These are phyloP conservation scores for Tolypocladium ovalisporum DNA, from an alignment of 2,329 filamentous ascomycete species.

Conservation along the genomic window DNA sequence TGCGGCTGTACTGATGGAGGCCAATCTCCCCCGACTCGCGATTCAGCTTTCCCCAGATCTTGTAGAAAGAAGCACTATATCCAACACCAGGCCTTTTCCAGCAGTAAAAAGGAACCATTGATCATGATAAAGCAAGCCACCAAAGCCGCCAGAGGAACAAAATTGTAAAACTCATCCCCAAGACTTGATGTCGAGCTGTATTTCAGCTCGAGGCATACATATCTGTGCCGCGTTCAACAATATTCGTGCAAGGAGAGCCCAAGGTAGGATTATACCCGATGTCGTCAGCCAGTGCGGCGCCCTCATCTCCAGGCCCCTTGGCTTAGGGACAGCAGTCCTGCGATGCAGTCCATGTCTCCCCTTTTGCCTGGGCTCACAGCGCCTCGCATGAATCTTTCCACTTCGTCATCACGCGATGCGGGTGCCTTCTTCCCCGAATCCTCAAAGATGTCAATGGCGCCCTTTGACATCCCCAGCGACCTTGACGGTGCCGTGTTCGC, in stretches of 20 bases:
- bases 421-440: constrained; percentile 20
- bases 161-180: neutral
- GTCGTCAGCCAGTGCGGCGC: neutral
- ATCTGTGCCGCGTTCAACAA: neutral
- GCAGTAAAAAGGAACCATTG: neutral
- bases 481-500: constrained; percentile 29
- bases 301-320: constrained; percentile 78
- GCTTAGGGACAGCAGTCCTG: constrained; percentile 77
- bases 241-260: neutral
- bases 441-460: constrained; percentile 40
- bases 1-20: neutral
- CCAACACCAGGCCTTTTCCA: neutral
- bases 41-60: neutral
- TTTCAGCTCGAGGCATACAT: neutral
- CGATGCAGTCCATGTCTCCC: constrained; percentile 78
- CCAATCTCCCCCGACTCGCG: neutral
- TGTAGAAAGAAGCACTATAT: neutral
- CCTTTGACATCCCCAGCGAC: constrained; percentile 18
- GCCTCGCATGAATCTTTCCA: constrained; percentile 62
- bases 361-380: constrained; percentile 60
- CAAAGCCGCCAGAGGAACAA: too few relatives aligned
- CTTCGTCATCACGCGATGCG: constrained; percentile 38
- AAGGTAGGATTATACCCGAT: too few relatives aligned
- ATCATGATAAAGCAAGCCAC: neutral
- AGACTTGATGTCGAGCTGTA: neutral